These are phyloP conservation scores for Chlamydomonas sp. DNA, from an alignment of 139 green algal species.

Conservation along the genomic window DNA sequence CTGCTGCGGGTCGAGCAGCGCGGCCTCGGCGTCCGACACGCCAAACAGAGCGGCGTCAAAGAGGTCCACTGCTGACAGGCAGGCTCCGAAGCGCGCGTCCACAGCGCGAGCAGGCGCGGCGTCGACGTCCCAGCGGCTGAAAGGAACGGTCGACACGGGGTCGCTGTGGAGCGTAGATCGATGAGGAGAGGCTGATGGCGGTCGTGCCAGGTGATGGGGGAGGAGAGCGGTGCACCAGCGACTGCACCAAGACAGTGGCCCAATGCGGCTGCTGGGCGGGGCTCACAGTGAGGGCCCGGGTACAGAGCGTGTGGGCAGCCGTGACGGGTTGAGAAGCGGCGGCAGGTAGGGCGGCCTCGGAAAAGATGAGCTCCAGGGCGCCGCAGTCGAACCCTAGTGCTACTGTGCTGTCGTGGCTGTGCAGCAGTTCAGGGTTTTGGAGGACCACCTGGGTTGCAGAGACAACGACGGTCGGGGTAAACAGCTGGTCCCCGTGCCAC, in stretches of 20 bases:
- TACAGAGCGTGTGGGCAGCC: too few relatives aligned
- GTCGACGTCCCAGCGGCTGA: conserved; percentile 72
- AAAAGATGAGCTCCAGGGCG: too few relatives aligned
- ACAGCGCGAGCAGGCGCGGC: neutral
- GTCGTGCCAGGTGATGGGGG: neutral
- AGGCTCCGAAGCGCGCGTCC: conserved; percentile 64
- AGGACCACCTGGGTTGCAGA: too few relatives aligned
- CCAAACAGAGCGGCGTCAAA: conserved; percentile 73
- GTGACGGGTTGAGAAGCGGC: too few relatives aligned
- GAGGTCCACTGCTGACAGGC: conserved; percentile 54
- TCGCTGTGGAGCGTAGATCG: conserved; percentile 2
- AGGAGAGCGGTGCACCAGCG: conserved; percentile 29
- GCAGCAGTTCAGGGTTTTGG: too few relatives aligned
- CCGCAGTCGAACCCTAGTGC: too few relatives aligned
- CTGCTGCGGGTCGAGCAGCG: conserved; percentile 87
- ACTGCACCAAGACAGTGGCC: neutral
- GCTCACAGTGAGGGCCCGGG: too few relatives aligned
- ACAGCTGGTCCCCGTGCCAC: too few relatives aligned
- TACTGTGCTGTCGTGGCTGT: too few relatives aligned
- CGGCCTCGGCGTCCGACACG: conserved; percentile 63
- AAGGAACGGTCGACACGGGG: conserved; percentile 40
- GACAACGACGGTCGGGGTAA: too few relatives aligned
- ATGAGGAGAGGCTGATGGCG: neutral
- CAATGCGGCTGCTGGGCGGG: too few relatives aligned
- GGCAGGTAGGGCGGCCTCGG: too few relatives aligned